Conservation (phyloP, 805 yeast genomes). For the Starmerella geochares region DNA sequence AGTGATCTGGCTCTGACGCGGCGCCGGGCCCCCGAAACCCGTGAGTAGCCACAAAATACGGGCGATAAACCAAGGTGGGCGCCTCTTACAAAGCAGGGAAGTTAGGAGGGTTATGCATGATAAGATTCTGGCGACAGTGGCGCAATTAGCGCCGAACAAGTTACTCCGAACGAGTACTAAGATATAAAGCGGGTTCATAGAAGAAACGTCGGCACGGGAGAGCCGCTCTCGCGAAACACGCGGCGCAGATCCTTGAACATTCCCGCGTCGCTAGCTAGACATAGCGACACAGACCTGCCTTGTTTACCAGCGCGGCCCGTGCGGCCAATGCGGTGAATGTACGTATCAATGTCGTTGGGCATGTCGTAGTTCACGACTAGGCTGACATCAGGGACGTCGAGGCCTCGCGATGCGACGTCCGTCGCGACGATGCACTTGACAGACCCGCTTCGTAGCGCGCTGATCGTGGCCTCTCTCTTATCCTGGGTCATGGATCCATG, state of each 20-base stretch:
- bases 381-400: slow-evolving; percentile 80
- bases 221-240: slow-evolving; percentile 10
- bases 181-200: background rate
- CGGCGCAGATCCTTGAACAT: slow-evolving; percentile 18
- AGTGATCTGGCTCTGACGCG: background rate
- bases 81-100: background rate
- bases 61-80: background rate
- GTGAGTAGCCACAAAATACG: background rate
- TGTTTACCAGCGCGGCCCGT: slow-evolving; percentile 87
- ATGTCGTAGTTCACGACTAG: slow-evolving; percentile 80
- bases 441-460: slow-evolving; percentile 44
- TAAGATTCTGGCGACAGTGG: background rate
- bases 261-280: slow-evolving; percentile 27
- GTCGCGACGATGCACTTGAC: slow-evolving; percentile 73
- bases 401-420: slow-evolving; percentile 92
- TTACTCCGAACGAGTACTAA: background rate
- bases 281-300: slow-evolving; percentile 68
- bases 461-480: slow-evolving; percentile 69
- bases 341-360: slow-evolving; percentile 67
- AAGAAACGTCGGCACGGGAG: slow-evolving; percentile 3
- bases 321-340: slow-evolving; percentile 88
- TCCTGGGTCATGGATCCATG: slow-evolving; percentile 86
- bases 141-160: background rate
- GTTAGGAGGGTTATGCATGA: background rate
- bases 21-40: background rate